Base-by-base conservation (phyloP, 2,329 filamentous ascomycete species). In the Curvularia lunata region DNA sequence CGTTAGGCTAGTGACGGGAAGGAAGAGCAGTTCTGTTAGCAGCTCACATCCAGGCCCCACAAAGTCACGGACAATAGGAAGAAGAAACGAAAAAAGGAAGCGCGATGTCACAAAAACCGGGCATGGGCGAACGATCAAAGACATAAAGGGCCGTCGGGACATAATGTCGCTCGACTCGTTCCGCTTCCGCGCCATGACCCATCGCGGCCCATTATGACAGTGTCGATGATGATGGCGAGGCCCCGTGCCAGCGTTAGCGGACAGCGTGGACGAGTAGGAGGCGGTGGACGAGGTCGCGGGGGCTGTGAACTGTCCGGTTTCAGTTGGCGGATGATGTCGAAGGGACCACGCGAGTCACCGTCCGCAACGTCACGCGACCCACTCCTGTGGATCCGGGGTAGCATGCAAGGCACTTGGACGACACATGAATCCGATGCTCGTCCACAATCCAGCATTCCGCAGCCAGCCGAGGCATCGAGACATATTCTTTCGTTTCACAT, bases 311-410 rank as follows among this genome's bases (percentile, higher is more conserved):
- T 23, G 30, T 54, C 55, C 43, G 30, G 55, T 46, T 54, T 46
- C 23, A 58, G 51, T n/a, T 58, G 55, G 45, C 51, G 55, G 55
- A 46, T 58, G 55, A 58, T 58, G 55, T 54, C 40, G 43, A 58
- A 54, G 48, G 45, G 27, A 47, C 46, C 55, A 58, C 55, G 46
- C 51, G 55, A 58, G 55, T 51, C 51, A 51, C 37, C 51, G 51
- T 40, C 46, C 54, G 47, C 54, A 56, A 58, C 51, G 55, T 58
- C 55, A 58, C 55, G 55, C 55, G 55, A 54, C 55, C 55, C 55
- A 49, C 46, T 40, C 52, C 41, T 40, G 51, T 52, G 46, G 46
- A 50, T 50, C 55, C 28, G 55, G 46, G 55, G 51, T 54, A 43
- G 48, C 48, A 58, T 58, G 55, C 51, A 58, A 58, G 55, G 55